phyloP scores from a whole-genome alignment of 2,329 filamentous ascomycete genomes.

The Fusarium ambrosium region DNA sequence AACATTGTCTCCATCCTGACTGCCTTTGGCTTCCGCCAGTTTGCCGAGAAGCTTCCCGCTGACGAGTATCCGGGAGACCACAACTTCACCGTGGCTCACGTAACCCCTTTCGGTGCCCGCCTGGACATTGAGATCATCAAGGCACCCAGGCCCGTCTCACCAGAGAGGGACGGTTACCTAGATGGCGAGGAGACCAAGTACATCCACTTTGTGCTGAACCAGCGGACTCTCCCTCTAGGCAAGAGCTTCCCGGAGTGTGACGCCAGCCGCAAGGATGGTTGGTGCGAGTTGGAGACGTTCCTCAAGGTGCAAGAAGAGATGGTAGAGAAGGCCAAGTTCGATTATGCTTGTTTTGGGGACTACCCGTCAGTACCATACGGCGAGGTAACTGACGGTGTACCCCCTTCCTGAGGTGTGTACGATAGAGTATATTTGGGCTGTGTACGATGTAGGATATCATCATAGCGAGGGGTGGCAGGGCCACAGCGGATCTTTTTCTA shows the following conservation, averaged over 20 bases:
- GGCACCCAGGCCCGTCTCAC: slow-evolving; percentile 72
- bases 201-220: slow-evolving; percentile 81
- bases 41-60: slow-evolving; percentile 70
- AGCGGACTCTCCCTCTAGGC: slow-evolving; percentile 79
- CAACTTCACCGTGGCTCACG: slow-evolving; percentile 74
- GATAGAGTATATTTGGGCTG: neutral
- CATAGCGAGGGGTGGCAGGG: neutral
- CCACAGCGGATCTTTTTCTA: neutral
- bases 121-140: slow-evolving; percentile 82
- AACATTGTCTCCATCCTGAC: slow-evolving; percentile 79
- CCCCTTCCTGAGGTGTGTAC: slow-evolving; percentile 37
- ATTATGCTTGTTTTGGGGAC: slow-evolving; percentile 76
- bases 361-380: slow-evolving; percentile 54
- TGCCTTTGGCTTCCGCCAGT: slow-evolving; percentile 80
- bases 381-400: slow-evolving; percentile 56
- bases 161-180: slow-evolving; percentile 67
- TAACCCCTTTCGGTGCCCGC: slow-evolving; percentile 79
- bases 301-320: slow-evolving; percentile 72
- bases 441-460: slow-evolving; percentile 14
- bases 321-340: slow-evolving; percentile 70
- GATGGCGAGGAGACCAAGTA: slow-evolving; percentile 72
- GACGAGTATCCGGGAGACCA: slow-evolving; percentile 68
- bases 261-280: slow-evolving; percentile 74
- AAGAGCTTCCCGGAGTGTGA: slow-evolving; percentile 76
- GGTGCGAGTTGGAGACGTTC: slow-evolving; percentile 81